Base-by-base conservation (phyloP, 441 rosid genomes). In the Jatropha multifida region DNA sequence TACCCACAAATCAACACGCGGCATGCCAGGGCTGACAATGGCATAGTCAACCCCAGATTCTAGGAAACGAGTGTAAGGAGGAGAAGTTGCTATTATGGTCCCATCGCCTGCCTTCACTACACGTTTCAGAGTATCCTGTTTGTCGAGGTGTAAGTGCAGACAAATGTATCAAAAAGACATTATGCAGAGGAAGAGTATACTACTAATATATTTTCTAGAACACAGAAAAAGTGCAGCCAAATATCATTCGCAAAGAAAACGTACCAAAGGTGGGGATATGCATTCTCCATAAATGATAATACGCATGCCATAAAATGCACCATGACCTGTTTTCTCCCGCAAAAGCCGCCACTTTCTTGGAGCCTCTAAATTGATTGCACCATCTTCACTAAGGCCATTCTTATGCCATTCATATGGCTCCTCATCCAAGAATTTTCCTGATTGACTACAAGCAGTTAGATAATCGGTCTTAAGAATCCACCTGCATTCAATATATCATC, bases 51-150 rank as follows among this genome's bases (percentile, higher is more conserved):
- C 90, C 66, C 89, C 91, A 51, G 90, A 78, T 40, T 87, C 78
- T 51, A 96, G 88, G 84, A 89, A 89, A 11, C 95, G 90, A 11
- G 84, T 85, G 81, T 96, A 96, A 56, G 99, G 99, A 27, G 99
- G 98, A 77, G 97, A 92, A 27, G 98, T 94, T 76, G 99, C 98
- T 81, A 96, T 75, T 79, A 96, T 86, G 0, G 86, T 85, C 76
- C 99, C 99, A 74, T 87, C 98, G 63, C 98, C 99, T 26, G 99
- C 95, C 86, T 96, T 94, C 83, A 94, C 90, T 4, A 79, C 97
- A 10, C 98, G 92, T 87, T 96, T 96, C 83, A 96, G 75, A 7
- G 98, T 94, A 72, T 96, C 99, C 99, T 94, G 90, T 68, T 74
- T 65, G 48, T 70, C 12, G 56, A 72, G 40, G 26, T 65, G 75